phyloP scores from a whole-genome alignment of 139 green algal genomes.

The Picochlorum sp. region DNA sequence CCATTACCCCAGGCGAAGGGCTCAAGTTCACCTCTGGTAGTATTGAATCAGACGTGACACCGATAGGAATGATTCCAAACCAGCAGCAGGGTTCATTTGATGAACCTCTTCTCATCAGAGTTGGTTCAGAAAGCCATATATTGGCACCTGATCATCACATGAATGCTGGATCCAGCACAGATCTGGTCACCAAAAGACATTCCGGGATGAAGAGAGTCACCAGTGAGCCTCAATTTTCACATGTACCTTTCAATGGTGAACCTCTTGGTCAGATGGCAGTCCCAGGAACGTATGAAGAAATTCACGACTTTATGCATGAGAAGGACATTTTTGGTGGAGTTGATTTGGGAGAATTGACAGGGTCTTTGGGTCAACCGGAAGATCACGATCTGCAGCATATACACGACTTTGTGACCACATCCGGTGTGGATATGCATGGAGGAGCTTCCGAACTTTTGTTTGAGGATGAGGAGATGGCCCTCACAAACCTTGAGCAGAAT shows the following conservation, averaged over 20 bases:
- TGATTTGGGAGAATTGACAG: constrained; percentile 13
- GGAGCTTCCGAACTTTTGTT: constrained; percentile 5
- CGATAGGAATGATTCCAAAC: background rate
- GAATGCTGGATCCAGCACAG: background rate
- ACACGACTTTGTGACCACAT: background rate
- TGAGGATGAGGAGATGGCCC: constrained; percentile 24
- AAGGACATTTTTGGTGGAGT: constrained; percentile 25
- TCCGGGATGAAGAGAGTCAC: constrained; percentile 10
- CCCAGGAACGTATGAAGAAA: constrained; percentile 9
- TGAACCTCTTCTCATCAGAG: constrained; percentile 37
- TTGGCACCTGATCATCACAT: constrained; percentile 21
- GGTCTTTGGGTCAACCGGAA: background rate
- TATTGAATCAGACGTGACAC: background rate
- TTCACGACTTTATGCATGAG: constrained; percentile 10
- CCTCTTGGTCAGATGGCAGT: background rate
- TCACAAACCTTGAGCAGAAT: constrained; percentile 21
- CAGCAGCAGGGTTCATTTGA: background rate
- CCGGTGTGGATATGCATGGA: background rate
- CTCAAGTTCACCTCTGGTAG: background rate
- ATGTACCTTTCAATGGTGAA: background rate
- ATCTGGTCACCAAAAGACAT: constrained; percentile 4
- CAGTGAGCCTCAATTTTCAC: constrained; percentile 1
- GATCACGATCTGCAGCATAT: background rate
- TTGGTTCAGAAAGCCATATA: constrained; percentile 50
- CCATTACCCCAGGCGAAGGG: constrained; percentile 2